phyloP scores from a whole-genome alignment of 331 rosid genomes.

The Prunus yedoensis region DNA sequence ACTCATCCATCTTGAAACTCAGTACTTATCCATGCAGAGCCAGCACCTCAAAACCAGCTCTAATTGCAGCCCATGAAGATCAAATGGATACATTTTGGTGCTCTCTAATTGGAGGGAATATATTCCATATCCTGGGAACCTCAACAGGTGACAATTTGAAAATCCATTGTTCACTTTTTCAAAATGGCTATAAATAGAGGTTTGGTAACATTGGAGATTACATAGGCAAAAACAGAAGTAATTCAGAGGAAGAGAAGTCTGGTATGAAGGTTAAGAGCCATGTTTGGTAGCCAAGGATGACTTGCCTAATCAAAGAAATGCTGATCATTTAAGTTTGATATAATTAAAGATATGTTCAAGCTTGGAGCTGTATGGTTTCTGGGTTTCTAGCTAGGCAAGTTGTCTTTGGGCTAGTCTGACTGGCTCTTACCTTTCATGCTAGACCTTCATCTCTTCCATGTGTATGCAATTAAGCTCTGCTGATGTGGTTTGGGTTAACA shows the following conservation, averaged over 20 bases:
- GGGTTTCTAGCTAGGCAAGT: not conserved
- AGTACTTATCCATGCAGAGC: slow-evolving; percentile 4
- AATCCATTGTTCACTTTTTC: not conserved
- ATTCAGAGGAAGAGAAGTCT: slow-evolving; percentile 47
- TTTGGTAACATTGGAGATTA: not conserved
- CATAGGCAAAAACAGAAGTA: not conserved
- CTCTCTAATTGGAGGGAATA: slow-evolving; percentile 11
- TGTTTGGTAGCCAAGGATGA: slow-evolving; percentile 70
- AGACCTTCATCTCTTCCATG: slow-evolving; percentile 50
- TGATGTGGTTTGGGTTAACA: not conserved
- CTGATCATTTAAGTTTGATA: too few species aligned
- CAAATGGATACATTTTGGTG: slow-evolving; percentile 4
- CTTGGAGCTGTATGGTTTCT: not conserved
- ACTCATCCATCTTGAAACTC: not conserved
- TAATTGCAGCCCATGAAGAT: not conserved
- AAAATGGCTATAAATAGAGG: slow-evolving; percentile 40
- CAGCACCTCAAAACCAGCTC: not conserved
- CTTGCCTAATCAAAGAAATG: slow-evolving; percentile 43
- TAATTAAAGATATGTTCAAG: not conserved
- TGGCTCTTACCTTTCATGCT: slow-evolving; percentile 60
- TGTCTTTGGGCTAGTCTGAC: slow-evolving; percentile 45
- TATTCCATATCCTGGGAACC: slow-evolving; percentile 2
- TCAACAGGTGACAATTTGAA: not conserved
- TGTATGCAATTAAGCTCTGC: not conserved
- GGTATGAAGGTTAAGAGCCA: slow-evolving; percentile 58